Evolutionary conservation across 176 grass and related monocot genomes (phyloP).

Genomic region (Metroxylon sagu): DNA sequence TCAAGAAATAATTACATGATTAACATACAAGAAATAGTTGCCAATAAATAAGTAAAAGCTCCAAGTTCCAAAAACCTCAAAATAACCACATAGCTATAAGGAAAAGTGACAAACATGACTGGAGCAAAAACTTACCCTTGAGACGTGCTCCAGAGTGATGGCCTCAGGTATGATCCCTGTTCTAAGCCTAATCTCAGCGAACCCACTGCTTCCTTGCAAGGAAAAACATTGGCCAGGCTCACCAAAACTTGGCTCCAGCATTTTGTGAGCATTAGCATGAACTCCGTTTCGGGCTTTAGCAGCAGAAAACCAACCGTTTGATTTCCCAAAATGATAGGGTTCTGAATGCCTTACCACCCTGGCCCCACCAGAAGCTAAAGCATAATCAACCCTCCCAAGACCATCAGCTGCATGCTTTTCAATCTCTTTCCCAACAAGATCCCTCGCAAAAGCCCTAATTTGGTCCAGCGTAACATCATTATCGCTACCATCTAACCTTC

Average conservation of each 20-base stretch:
- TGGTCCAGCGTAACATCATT: slow-evolving; percentile 47
- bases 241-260: slow-evolving; percentile 82
- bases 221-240: slow-evolving; percentile 89
- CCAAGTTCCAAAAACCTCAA: too few relatives aligned
- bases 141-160: slow-evolving; percentile 74
- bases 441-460: slow-evolving; percentile 56
- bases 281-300: slow-evolving; percentile 1
- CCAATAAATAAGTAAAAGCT: too few relatives aligned
- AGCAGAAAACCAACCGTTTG: slow-evolving; percentile 3
- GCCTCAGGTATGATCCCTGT: slow-evolving; percentile 58
- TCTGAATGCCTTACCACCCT: slow-evolving; percentile 59
- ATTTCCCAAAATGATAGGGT: slow-evolving; percentile 27
- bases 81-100: too few relatives aligned
- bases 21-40: too few relatives aligned
- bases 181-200: slow-evolving; percentile 71
- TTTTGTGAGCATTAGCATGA: slow-evolving; percentile 42
- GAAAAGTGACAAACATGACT: too few relatives aligned
- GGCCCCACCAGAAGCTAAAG: slow-evolving; percentile 56
- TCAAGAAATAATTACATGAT: too few relatives aligned
- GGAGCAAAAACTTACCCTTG: slow-evolving; percentile 40
- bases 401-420: slow-evolving; percentile 90
- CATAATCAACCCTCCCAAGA: slow-evolving; percentile 78
- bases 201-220: slow-evolving; percentile 58
- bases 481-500: slow-evolving; percentile 1
- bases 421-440: slow-evolving; percentile 64